phyloP scores from a whole-genome alignment of 768 basidiomycete genomes.

The Heimioporus sp. region DNA sequence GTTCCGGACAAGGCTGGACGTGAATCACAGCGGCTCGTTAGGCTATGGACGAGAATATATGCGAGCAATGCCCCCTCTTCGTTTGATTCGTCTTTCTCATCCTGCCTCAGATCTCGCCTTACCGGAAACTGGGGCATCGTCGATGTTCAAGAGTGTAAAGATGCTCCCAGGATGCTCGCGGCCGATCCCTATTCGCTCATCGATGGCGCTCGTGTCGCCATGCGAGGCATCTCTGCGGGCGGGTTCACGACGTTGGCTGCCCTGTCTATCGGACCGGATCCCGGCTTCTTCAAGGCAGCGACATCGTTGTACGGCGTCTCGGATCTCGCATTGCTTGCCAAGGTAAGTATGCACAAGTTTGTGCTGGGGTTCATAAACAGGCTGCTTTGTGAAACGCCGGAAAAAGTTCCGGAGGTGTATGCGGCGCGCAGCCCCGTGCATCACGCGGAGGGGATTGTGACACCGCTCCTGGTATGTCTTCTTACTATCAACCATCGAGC shows the following conservation, averaged over 20 bases:
- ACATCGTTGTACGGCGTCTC: constrained; percentile 44
- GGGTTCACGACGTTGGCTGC: too few relatives aligned
- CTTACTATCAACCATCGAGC: too few relatives aligned
- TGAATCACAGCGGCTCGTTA: constrained; percentile 74
- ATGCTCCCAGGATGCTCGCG: too few relatives aligned
- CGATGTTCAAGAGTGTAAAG: too few relatives aligned
- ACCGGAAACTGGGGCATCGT: constrained; percentile 2
- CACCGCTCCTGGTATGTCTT: constrained; percentile 54
- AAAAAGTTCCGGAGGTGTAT: constrained; percentile 57
- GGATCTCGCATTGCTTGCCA: constrained; percentile 52
- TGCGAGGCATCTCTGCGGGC: too few relatives aligned
- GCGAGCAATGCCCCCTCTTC: constrained; percentile 13
- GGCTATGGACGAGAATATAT: constrained; percentile 72
- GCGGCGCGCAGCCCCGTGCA: constrained; percentile 59
- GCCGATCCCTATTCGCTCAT: too few relatives aligned
- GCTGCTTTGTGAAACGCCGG: constrained; percentile 58
- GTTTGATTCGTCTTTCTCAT: too few relatives aligned
- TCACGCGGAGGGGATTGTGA: constrained; percentile 58
- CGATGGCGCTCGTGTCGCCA: too few relatives aligned
- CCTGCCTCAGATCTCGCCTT: too few relatives aligned
- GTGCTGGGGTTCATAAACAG: constrained; percentile 57
- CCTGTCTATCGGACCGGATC: too few relatives aligned
- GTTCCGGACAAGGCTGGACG: constrained; percentile 51
- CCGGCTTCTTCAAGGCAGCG: too few relatives aligned
- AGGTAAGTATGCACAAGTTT: constrained; percentile 75